Evolutionary conservation across 2,329 filamentous ascomycete genomes (phyloP), one percentile per base, ranked within the genome.

Genomic region (Cytospora leucostoma): DNA sequence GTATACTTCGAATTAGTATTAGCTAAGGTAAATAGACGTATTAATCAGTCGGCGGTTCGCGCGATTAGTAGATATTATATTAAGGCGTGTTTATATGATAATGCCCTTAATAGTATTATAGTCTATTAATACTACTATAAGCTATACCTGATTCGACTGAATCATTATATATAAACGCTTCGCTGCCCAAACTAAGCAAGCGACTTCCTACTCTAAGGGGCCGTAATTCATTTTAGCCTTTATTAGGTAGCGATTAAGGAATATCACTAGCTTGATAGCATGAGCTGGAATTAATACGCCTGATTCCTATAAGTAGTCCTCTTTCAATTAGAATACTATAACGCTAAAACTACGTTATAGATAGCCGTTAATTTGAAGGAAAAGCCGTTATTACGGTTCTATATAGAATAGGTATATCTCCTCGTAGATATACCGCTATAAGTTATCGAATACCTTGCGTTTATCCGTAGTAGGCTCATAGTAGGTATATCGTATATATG

Each of bases 171-270:
- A 37, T 44, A 61, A n/a, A 3, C 33, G 15, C 4, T 55, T 54
- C 7, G 7, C 15, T 6, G 19, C 19, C 32, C 44, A 61, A 1
- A 61, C 19, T 17, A 61, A 12, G 11, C 44, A 61, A 1, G 12
- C 12, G 1, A 61, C 35, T n/a, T 61, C n/a, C 8, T 40, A 2
- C 21, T 61, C 35, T 34, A 34, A 61, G 2, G 12, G 34, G 0
- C 35, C 44, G 33, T 61, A 61, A 17, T 55, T 61, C 10, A 55
- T 10, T n/a, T 61, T 33, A 27, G 15, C 50, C 15, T 61, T 47
- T n/a, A 4, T 53, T 2, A 61, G 13, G 33, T 40, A 61, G 5
- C 35, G 35, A 32, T n/a, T 61, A 11, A 55, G 32, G 21, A 61
- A 55, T 27, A 27, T 27, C 4, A 27, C 4, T 3, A 4, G 27